A percentile compares a stretch with the other conserved stretches of the same genome.
Conservation (phyloP, 208 protist genomes). For the Leishmania gerbilli region DNA sequence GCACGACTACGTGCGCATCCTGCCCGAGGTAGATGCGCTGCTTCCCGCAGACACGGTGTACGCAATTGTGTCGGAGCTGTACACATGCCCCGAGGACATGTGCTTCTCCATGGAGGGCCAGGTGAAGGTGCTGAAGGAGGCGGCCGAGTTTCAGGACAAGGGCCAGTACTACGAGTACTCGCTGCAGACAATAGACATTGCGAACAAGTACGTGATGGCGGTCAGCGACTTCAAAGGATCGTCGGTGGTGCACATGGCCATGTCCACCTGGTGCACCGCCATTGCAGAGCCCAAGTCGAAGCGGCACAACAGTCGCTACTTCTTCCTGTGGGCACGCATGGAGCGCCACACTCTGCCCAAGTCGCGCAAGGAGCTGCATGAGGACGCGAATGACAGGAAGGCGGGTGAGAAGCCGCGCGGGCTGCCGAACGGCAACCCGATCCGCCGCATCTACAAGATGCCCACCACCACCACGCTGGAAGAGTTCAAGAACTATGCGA, state of each 20-base stretch:
- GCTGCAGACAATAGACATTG: slow-evolving; percentile 60
- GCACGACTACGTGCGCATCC: slow-evolving; percentile 91
- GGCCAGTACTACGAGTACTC: slow-evolving; percentile 85
- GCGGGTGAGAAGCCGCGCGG: slow-evolving; percentile 57
- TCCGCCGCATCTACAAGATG: slow-evolving; percentile 90
- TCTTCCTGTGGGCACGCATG: slow-evolving; percentile 85
- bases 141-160: slow-evolving; percentile 82
- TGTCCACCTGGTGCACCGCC: slow-evolving; percentile 73
- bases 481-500: slow-evolving; percentile 69
- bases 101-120: slow-evolving; percentile 88
- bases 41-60: slow-evolving; percentile 73
- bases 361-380: slow-evolving; percentile 37
- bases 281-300: slow-evolving; percentile 53
- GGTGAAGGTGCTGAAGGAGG: slow-evolving; percentile 75
- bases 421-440: slow-evolving; percentile 50
- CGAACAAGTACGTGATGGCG: slow-evolving; percentile 63
- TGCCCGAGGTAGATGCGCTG: slow-evolving; percentile 75
- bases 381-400: slow-evolving; percentile 43
- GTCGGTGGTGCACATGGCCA: slow-evolving; percentile 61
- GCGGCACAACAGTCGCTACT: slow-evolving; percentile 69
- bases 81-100: slow-evolving; percentile 75
- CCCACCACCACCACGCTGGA: slow-evolving; percentile 41
- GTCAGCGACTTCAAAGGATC: slow-evolving; percentile 61
- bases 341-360: slow-evolving; percentile 48
- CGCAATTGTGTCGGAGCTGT: slow-evolving; percentile 76